Evolutionary conservation across 176 grass and related monocot genomes (phyloP).

Genomic region (Carex littledalei): DNA sequence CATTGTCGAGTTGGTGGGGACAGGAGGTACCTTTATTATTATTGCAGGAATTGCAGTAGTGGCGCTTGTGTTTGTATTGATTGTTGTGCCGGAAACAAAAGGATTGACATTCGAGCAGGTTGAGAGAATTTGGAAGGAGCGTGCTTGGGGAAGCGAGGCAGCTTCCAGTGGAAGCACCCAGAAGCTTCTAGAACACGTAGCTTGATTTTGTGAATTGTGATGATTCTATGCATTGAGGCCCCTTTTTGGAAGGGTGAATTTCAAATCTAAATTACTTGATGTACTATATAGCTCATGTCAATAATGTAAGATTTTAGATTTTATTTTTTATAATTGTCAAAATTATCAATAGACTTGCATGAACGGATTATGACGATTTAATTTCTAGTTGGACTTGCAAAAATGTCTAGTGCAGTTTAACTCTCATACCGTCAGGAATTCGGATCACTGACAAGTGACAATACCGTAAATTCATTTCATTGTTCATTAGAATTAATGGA

Average conservation of each 20-base stretch:
- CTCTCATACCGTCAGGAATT: too few species aligned
- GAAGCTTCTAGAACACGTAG: constrained; percentile 35
- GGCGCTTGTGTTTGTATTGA: constrained; percentile 63
- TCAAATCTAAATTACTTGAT: too few species aligned
- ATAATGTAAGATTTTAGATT: too few species aligned
- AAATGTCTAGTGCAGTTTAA: too few species aligned
- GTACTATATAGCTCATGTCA: too few species aligned
- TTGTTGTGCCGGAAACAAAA: constrained; percentile 79
- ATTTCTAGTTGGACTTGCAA: too few species aligned
- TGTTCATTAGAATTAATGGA: too few species aligned
- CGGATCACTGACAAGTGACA: too few species aligned
- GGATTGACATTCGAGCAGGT: constrained; percentile 84
- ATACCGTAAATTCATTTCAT: too few species aligned
- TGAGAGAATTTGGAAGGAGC: constrained; percentile 69
- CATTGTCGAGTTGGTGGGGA: constrained; percentile 56
- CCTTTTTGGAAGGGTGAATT: not conserved
- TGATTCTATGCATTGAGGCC: not conserved
- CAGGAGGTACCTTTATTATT: constrained; percentile 60
- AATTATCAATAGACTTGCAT: too few species aligned
- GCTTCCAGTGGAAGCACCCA: constrained; percentile 6
- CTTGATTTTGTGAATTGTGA: constrained; percentile 21
- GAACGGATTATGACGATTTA: too few species aligned
- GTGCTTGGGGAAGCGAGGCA: constrained; percentile 37
- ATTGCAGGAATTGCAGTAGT: constrained; percentile 52
- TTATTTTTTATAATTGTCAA: too few species aligned